Evolutionary conservation across 495 filamentous ascomycete species (phyloP), one percentile per base, ranked within the genome.

Genomic region (Thermothielavioides terrestris): DNA sequence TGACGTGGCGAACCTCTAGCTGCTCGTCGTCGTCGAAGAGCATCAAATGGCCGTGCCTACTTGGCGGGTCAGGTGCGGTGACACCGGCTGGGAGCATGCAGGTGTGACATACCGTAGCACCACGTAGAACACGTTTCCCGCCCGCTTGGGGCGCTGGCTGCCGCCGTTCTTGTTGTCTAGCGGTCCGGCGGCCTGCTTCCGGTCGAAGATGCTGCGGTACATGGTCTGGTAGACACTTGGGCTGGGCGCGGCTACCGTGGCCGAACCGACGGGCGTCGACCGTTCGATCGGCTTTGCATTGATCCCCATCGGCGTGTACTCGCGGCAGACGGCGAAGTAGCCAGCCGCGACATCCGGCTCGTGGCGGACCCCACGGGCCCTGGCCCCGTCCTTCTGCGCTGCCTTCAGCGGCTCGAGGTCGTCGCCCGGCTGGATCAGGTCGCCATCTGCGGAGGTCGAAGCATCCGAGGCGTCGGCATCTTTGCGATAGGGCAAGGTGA

Each of bases 171-270:
- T 70, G 41, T 69, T 68, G 46, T 77, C 74, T 11, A 75, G 45
- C 5, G 75, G 75, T 7, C 68, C 71, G 3, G 77, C 65, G 1
- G 55, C 66, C 50, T 76, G 71, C 57, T 86, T 91, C 41, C 92
- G 79, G 53, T 97, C 91, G 61, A 98, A 98, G 38, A 98, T 80
- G 65, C 86, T 94, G 57, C 89, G 74, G 65, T 97, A 97, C 92
- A 98, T 95, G 63, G 84, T 81, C 76, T 97, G 94, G 60, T 97
- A 96, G 23, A 98, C 90, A 58, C 88, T 94, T 32, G 85, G 88
- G 62, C 88, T 94, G 53, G 88, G 86, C 9, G 83, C 68, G 25
- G 80, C 80, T 6, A 79, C 71, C 22, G 74, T 75, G 42, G 77
- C 65, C 42, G 82, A 80, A 11, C 86, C 88, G 8, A 86, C 78